A percentile compares a stretch with the other conserved stretches of the same genome.
Conservation (phyloP, 1,139 yeast genomes). For the Yamadazyma diddensiae region DNA sequence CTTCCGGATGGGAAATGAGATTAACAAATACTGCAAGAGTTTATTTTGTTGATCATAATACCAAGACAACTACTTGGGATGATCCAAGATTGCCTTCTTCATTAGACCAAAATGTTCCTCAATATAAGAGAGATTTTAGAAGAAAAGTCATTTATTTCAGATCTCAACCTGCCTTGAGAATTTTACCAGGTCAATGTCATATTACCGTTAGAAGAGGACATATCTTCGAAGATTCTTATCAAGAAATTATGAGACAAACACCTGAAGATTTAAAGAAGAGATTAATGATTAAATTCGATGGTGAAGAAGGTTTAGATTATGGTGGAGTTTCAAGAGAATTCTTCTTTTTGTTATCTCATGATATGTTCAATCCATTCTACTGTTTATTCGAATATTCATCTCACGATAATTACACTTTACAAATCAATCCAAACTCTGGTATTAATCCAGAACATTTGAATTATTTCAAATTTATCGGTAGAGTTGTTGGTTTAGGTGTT, state of each 20-base stretch:
- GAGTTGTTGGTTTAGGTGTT: constrained; percentile 96
- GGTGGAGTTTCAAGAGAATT: constrained; percentile 99
- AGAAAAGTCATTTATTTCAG: constrained; percentile 96
- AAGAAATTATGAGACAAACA: constrained; percentile 97
- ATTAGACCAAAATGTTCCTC: constrained; percentile 96
- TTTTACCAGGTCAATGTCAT: constrained; percentile 97
- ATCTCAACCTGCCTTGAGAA: constrained; percentile 96
- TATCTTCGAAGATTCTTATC: constrained; percentile 95
- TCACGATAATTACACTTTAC: constrained; percentile 95
- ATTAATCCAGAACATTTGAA: constrained; percentile 97
- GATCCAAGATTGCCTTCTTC: constrained; percentile 98
- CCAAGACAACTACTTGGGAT: constrained; percentile 99
- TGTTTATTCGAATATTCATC: constrained; percentile 96
- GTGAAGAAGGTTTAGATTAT: constrained; percentile 98
- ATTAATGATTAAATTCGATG: constrained; percentile 96
- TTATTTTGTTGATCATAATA: constrained; percentile 96
- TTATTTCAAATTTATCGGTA: constrained; percentile 96
- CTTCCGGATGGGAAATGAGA: constrained; percentile 99
- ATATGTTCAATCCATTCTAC: constrained; percentile 98
- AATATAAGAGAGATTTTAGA: constrained; percentile 97
- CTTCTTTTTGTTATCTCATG: constrained; percentile 92
- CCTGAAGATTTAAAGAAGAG: constrained; percentile 98
- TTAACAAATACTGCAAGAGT: constrained; percentile 97
- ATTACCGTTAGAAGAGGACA: constrained; percentile 96
- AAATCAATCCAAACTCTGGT: constrained; percentile 96